Percentiles rank a stretch among this genome's conserved stretches.
Conservation (phyloP, 371 early-diverging fungal species). For the Apophysomyces ossiformis region DNA sequence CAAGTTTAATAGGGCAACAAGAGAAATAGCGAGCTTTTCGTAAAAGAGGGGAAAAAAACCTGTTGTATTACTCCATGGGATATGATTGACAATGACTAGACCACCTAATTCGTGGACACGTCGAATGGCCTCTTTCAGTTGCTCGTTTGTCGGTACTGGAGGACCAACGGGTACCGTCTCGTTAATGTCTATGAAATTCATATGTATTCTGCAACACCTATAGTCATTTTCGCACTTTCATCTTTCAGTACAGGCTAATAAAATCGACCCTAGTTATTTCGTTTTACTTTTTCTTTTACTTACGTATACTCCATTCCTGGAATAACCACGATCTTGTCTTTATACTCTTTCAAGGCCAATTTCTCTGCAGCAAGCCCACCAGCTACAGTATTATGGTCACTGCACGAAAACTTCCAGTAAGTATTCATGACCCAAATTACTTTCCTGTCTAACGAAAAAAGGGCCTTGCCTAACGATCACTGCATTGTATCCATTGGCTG, state of each 20-base stretch:
- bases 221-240: background rate
- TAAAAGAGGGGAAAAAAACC: constrained; percentile 19
- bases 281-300: constrained; percentile 6
- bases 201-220: constrained; percentile 76
- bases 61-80: constrained; percentile 79
- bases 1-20: background rate
- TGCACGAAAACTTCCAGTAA: constrained; percentile 15
- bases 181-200: constrained; percentile 80
- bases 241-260: constrained; percentile 4
- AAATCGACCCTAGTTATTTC: no score
- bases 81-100: constrained; percentile 80
- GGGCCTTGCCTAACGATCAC: constrained; percentile 59
- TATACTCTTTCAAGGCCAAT: constrained; percentile 58
- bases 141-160: constrained; percentile 68
- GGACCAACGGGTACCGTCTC: constrained; percentile 61
- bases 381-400: constrained; percentile 75
- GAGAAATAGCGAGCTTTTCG: background rate
- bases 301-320: constrained; percentile 77
- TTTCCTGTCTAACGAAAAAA: no score
- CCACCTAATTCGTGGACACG: constrained; percentile 73
- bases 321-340: constrained; percentile 66
- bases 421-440: no score
- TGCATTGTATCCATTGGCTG: constrained; percentile 80
- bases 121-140: constrained; percentile 62
- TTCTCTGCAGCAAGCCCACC: constrained; percentile 70